Percentiles rank a stretch among this genome's conserved stretches.
Evolutionary conservation across 495 filamentous ascomycete genomes (phyloP).

Genomic region (Elaphomyces granulatus): DNA sequence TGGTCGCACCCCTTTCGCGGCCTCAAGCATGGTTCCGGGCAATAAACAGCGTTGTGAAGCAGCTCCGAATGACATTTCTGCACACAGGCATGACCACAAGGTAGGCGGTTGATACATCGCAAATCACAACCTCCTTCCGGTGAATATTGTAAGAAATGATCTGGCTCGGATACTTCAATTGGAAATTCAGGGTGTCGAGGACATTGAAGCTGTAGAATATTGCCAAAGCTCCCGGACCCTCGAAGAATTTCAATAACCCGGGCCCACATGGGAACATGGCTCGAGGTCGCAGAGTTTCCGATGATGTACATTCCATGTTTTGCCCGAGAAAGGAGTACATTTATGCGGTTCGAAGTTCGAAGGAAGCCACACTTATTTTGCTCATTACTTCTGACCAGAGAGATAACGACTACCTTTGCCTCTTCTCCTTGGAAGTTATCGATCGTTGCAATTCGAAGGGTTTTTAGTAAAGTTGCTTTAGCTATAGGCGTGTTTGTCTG

Average conservation of each 20-base stretch:
- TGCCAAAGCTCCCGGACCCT: constrained; percentile 35
- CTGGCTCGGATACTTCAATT: constrained; percentile 38
- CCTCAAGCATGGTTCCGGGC: constrained; percentile 36
- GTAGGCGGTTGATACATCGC: constrained; percentile 38
- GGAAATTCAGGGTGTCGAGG: constrained; percentile 44
- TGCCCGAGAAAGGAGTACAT: constrained; percentile 51
- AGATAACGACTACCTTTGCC: constrained; percentile 58
- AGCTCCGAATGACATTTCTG: constrained; percentile 46
- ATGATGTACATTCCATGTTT: constrained; percentile 71
- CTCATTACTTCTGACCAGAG: constrained; percentile 57
- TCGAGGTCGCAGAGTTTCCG: constrained; percentile 45
- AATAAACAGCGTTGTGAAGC: constrained; percentile 45
- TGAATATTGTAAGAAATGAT: constrained; percentile 41
- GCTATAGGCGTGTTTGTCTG: constrained; percentile 5
- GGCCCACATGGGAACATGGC: constrained; percentile 49
- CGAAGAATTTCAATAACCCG: constrained; percentile 40
- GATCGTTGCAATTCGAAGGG: constrained; percentile 49
- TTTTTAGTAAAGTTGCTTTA: constrained; percentile 37
- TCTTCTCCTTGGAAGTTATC: constrained; percentile 70
- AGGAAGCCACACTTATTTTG: constrained; percentile 51
- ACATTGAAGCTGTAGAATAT: constrained; percentile 43
- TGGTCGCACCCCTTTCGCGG: constrained; percentile 40
- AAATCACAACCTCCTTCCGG: constrained; percentile 53
- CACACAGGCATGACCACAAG: constrained; percentile 50
- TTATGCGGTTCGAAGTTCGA: constrained; percentile 58